These are phyloP conservation scores for Cryptococcus jaspeensis DNA, from an alignment of 1,284 basidiomycete genomes.

Conservation along the genomic window DNA sequence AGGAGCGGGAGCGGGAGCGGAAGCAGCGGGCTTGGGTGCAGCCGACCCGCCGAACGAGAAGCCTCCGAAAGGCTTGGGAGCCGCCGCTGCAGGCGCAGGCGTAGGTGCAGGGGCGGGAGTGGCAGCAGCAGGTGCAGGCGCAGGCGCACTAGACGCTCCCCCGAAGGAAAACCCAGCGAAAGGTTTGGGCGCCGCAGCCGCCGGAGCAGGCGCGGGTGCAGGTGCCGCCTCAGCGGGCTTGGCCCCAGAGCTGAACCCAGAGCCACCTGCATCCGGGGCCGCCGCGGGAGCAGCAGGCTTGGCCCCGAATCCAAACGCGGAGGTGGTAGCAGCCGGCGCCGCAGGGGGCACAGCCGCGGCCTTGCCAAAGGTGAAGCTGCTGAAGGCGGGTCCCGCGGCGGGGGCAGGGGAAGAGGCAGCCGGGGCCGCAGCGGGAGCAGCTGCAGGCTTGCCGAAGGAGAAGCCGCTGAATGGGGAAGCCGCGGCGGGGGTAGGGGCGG, in stretches of 20 bases:
- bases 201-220: conserved; percentile 6
- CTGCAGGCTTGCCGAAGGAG: conserved; percentile 6
- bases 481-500: conserved; percentile 15
- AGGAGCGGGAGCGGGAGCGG: not conserved
- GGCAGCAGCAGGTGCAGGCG: conserved; percentile 11
- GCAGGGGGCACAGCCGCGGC: no score
- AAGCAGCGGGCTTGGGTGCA: not conserved
- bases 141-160: conserved; percentile 4
- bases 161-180: conserved; percentile 31
- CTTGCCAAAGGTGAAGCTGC: no score
- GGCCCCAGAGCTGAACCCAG: conserved; percentile 12
- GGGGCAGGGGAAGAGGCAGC: no score
- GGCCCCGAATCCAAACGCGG: conserved; percentile 26
- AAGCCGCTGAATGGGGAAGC: conserved; percentile 1
- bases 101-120: not conserved
- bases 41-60: conserved; percentile 19
- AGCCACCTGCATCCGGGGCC: conserved; percentile 2
- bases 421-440: conserved; percentile 1
- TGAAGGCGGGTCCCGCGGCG: no score
- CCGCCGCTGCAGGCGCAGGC: conserved; percentile 6
- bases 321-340: conserved; percentile 18
- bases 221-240: conserved; percentile 11
- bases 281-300: conserved; percentile 3
- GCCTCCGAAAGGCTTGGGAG: conserved; percentile 8
- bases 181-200: conserved; percentile 12